These are phyloP conservation scores for Tagetes erecta DNA, from an alignment of 129 eudicot genomes.

Conservation along the genomic window DNA sequence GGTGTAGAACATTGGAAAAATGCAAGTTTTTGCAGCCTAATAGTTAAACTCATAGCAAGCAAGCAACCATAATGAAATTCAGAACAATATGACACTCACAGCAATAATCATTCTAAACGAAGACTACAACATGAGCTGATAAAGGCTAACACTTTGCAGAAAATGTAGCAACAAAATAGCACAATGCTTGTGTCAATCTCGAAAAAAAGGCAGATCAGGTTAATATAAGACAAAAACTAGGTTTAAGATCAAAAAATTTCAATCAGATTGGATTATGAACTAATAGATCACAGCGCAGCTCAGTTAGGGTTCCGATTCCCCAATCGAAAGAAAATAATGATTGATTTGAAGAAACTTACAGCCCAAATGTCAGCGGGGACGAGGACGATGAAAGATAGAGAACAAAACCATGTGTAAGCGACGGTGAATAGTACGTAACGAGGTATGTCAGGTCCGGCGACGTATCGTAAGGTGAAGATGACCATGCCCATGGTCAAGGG, in stretches of 20 bases:
- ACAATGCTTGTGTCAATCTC: slow-evolving; percentile 8
- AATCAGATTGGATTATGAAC: neutral
- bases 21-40: neutral
- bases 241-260: neutral
- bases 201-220: neutral
- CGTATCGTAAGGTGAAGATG: slow-evolving; percentile 57
- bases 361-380: slow-evolving; percentile 90
- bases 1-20: neutral
- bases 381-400: slow-evolving; percentile 70
- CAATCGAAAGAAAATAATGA: neutral
- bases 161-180: neutral
- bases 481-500: slow-evolving; percentile 86
- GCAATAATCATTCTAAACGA: neutral
- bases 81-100: neutral
- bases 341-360: slow-evolving; percentile 39
- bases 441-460: slow-evolving; percentile 80
- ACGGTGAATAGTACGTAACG: slow-evolving; percentile 73
- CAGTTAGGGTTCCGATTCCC: slow-evolving; percentile 12
- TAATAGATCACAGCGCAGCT: neutral
- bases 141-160: neutral
- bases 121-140: slow-evolving; percentile 12
- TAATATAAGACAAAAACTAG: neutral
- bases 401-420: slow-evolving; percentile 83
- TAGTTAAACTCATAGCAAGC: neutral
- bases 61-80: neutral